These are phyloP conservation scores for Hericium alpestre DNA, from an alignment of 768 basidiomycete genomes.

Conservation along the genomic window DNA sequence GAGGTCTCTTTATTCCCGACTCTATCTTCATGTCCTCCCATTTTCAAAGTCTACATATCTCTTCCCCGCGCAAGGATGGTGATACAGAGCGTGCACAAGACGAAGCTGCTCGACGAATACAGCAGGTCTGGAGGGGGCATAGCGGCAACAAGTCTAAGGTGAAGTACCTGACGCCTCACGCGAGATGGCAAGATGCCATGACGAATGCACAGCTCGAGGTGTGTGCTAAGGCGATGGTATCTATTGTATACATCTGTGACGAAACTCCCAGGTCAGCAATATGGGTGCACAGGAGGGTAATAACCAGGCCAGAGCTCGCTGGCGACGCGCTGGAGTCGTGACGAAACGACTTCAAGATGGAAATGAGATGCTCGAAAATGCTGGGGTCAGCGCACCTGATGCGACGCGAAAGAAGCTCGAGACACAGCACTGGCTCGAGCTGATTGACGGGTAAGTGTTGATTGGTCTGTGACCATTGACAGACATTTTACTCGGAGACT, in stretches of 20 bases:
- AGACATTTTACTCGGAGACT: too few relatives aligned
- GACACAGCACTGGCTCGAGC: conserved; percentile 55
- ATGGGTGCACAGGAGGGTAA: conserved; percentile 31
- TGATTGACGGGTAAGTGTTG: conserved; percentile 32
- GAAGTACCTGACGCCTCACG: conserved; percentile 20
- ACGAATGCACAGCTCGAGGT: conserved; percentile 29
- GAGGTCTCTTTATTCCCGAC: too few relatives aligned
- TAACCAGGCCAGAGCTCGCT: conserved; percentile 35
- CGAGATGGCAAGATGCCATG: conserved; percentile 25
- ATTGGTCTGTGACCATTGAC: too few relatives aligned
- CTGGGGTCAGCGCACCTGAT: conserved; percentile 19
- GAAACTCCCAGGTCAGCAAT: background rate
- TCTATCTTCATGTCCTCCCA: too few relatives aligned
- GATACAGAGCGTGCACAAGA: background rate
- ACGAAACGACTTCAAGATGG: conserved; percentile 33
- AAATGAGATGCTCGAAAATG: conserved; percentile 26
- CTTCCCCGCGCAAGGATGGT: too few relatives aligned
- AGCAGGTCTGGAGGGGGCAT: conserved; percentile 27
- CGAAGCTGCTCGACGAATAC: conserved; percentile 27
- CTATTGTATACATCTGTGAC: background rate
- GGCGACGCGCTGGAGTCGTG: conserved; percentile 36
- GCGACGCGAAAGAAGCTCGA: conserved; percentile 39
- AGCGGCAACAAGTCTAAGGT: conserved; percentile 16
- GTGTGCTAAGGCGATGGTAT: background rate
- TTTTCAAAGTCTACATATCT: too few relatives aligned